Evolutionary conservation across 495 filamentous ascomycete genomes (phyloP).

Genomic region (Xeromyces bisporus): DNA sequence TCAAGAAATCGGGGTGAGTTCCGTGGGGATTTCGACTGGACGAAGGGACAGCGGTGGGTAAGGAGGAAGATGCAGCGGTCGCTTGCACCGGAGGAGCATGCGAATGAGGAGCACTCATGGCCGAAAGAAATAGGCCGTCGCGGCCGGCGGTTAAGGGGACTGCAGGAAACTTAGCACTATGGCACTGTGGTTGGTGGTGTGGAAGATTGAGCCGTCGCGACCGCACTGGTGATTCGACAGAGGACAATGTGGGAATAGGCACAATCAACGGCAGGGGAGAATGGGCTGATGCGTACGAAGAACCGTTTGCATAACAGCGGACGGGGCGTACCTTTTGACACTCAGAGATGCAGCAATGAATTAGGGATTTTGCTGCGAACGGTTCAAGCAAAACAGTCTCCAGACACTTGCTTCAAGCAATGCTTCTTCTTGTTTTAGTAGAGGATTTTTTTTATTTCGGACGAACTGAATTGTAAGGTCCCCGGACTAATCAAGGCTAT

Average conservation of each 20-base stretch:
- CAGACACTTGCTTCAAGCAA: no score
- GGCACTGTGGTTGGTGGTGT: background rate
- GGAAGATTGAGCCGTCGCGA: conserved; percentile 1
- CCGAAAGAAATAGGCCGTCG: conserved; percentile 20
- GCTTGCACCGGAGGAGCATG: conserved; percentile 19
- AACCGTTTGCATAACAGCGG: conserved; percentile 5
- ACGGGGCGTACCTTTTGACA: conserved; percentile 2
- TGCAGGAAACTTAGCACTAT: conserved; percentile 14
- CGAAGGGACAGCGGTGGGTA: conserved; percentile 14
- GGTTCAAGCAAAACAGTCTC: no score
- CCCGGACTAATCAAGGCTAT: no score
- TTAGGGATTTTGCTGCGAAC: no score
- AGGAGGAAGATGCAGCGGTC: conserved; percentile 14
- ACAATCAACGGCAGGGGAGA: conserved; percentile 4
- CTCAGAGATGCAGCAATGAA: background rate
- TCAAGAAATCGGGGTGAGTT: conserved; percentile 23
- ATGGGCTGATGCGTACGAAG: conserved; percentile 2
- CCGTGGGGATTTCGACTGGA: conserved; percentile 18
- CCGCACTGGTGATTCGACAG: conserved; percentile 33
- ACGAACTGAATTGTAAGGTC: no score
- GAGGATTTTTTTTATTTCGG: no score
- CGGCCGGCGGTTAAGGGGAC: conserved; percentile 14
- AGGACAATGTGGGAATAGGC: conserved; percentile 22
- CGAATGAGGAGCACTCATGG: conserved; percentile 28
- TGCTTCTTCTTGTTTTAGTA: no score